phyloP scores from a whole-genome alignment of 2,329 filamentous ascomycete species.

The Ilyonectria mors-panacis region DNA sequence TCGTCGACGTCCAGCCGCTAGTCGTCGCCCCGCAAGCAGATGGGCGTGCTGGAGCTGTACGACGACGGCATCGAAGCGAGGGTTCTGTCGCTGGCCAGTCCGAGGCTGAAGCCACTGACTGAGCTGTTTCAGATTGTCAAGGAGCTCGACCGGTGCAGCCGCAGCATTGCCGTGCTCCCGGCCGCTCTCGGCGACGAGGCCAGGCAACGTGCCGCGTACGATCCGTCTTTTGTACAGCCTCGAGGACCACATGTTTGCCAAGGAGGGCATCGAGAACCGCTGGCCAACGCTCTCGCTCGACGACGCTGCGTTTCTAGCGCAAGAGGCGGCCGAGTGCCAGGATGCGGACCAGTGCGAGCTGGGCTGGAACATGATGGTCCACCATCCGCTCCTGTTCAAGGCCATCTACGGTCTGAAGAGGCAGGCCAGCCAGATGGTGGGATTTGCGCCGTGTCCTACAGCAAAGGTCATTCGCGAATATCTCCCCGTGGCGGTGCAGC shows the following conservation, averaged over 20 bases:
- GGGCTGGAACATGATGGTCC: neutral
- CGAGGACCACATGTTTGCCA: neutral
- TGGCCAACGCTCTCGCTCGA: neutral
- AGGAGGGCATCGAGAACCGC: neutral
- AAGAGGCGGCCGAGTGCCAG: neutral
- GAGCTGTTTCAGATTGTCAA: neutral
- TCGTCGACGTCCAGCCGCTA: neutral
- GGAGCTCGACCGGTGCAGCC: neutral
- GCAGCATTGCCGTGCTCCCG: neutral
- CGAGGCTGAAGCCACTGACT: neutral
- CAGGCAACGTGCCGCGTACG: neutral
- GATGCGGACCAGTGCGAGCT: neutral
- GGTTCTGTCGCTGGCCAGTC: neutral
- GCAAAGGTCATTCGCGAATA: constrained; percentile 13
- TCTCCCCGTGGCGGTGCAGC: neutral
- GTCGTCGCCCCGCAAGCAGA: neutral
- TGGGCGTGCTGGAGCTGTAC: neutral
- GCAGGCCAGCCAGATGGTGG: neutral
- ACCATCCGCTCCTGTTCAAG: neutral
- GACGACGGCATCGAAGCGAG: neutral
- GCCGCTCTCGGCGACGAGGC: too few species aligned
- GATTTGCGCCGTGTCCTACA: constrained; percentile 8
- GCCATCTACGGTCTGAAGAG: neutral
- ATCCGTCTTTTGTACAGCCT: neutral
- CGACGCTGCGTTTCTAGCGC: neutral